Evolutionary conservation across 768 basidiomycete species (phyloP), one percentile per base, ranked within the genome.

Genomic region (Sutorius australiensis): DNA sequence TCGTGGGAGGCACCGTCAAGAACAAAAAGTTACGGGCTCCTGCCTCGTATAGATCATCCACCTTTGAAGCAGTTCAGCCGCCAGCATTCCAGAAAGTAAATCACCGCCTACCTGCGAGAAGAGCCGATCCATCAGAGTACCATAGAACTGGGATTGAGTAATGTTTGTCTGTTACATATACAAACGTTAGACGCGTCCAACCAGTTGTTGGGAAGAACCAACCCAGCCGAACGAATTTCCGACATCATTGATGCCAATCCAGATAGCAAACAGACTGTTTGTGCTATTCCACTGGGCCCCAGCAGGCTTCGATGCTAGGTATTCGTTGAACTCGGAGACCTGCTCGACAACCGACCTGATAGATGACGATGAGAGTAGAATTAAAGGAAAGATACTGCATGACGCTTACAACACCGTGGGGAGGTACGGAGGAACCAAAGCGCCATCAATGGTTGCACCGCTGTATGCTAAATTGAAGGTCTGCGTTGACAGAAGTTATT

Each of bases 181-280:
- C 1, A 50, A 39, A 17, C 13, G 30, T 58, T 37, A 48, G 12
- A 21, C 13, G 17, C 1, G n/a, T 17, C 19, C 42, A 11, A 10
- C 1, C 1, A 7, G 6, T 24, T 10, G 8, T 21, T 5, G 31
- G 1, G 19, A 53, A 61, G 50, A 4, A 45, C 53, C 10, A 30
- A 65, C 67, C 67, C 55, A 63, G 43, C 47, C 27, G 10, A 6
- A 30, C 8, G 51, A 61, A 36, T 27, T 54, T 28, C 59, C 52
- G 31, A 87, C 76, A 59, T 87, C 86, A 59, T 87, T 87, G 57
- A 87, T 82, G 1, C 86, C 86, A 51, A 88, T 85, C 76, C 77
- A 87, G n/a, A 86, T 67, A 0, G 80, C 80, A 66, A 88, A 87
- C 43, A 87, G 59, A 48, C 83, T 62, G 60, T 86, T 80, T 4